phyloP scores from a whole-genome alignment of 345 rosid species.

The Syzygium grande region DNA sequence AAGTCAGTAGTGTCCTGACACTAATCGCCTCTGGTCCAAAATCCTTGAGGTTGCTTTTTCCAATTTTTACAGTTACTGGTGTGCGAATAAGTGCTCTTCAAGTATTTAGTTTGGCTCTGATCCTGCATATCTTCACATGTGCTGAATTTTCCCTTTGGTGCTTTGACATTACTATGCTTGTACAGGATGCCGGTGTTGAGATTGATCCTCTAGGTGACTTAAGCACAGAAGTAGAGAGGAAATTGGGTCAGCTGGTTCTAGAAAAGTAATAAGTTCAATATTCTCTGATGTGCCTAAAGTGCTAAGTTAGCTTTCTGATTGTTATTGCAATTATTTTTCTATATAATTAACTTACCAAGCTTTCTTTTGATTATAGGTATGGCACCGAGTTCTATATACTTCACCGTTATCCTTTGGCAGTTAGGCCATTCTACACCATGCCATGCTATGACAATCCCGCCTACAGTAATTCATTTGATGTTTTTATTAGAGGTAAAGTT shows the following conservation, averaged over 20 bases:
- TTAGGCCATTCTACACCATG: slow-evolving; percentile 95
- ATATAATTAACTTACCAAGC: not conserved
- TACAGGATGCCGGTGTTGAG: slow-evolving; percentile 74
- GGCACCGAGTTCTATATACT: slow-evolving; percentile 83
- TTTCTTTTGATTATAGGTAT: slow-evolving; percentile 32
- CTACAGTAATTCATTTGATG: slow-evolving; percentile 89
- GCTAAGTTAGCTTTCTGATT: not conserved
- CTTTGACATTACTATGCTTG: slow-evolving; percentile 2
- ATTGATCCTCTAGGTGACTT: slow-evolving; percentile 85
- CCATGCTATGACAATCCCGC: slow-evolving; percentile 61
- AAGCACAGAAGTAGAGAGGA: slow-evolving; percentile 81
- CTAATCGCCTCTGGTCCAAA: not conserved
- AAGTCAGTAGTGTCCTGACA: not conserved
- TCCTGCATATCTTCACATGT: not conserved
- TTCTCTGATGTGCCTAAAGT: not conserved
- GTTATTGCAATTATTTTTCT: not conserved
- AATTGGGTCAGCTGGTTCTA: slow-evolving; percentile 76
- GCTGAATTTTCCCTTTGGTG: not conserved
- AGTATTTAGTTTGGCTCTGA: not conserved
- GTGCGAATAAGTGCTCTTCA: not conserved
- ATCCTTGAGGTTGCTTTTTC: not conserved
- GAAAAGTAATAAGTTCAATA: slow-evolving; percentile 39
- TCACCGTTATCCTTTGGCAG: slow-evolving; percentile 68
- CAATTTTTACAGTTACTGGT: not conserved
- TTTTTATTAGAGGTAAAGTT: slow-evolving; percentile 70